A percentile compares a stretch with the other conserved stretches of the same genome.
Conservation (phyloP, 2,329 filamentous ascomycete genomes). For the Mycogone perniciosa region DNA sequence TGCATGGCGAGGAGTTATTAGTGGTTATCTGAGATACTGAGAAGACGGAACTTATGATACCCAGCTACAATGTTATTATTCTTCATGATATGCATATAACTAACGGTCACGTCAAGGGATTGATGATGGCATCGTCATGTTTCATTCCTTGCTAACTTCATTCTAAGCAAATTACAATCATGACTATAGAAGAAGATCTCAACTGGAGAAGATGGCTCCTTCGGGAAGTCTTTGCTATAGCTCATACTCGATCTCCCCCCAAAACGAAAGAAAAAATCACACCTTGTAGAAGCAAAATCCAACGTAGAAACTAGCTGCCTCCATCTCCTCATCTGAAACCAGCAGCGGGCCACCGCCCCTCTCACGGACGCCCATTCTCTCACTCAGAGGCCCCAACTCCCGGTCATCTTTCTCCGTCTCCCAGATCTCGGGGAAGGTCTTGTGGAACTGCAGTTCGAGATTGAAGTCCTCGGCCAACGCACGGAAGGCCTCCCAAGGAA, state of each 20-base stretch:
- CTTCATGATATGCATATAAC: neutral
- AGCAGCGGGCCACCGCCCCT: conserved; percentile 59
- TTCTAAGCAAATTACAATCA: too few relatives aligned
- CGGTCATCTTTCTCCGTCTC: conserved; percentile 81
- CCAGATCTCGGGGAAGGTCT: conserved; percentile 87
- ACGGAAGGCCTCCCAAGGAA: conserved; percentile 96
- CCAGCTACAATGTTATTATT: conserved; percentile 10
- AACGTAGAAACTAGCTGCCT: conserved; percentile 85
- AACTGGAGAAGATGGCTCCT: too few relatives aligned
- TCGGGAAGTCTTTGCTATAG: too few relatives aligned
- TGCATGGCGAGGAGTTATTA: too few relatives aligned
- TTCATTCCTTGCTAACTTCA: too few relatives aligned
- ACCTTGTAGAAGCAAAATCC: conserved; percentile 98
- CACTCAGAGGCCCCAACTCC: conserved; percentile 74
- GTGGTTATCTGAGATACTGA: too few relatives aligned
- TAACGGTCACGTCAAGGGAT: too few relatives aligned
- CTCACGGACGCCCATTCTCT: conserved; percentile 90
- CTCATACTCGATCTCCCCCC: too few relatives aligned
- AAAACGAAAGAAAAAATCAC: conserved; percentile 31
- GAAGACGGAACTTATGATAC: conserved; percentile 15
- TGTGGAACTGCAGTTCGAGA: conserved; percentile 89
- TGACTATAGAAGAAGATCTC: too few relatives aligned
- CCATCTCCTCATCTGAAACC: conserved; percentile 81
- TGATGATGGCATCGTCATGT: too few relatives aligned
- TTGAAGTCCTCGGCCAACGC: conserved; percentile 95